Conservation (phyloP, 768 basidiomycete genomes). For the Russula sp. region DNA sequence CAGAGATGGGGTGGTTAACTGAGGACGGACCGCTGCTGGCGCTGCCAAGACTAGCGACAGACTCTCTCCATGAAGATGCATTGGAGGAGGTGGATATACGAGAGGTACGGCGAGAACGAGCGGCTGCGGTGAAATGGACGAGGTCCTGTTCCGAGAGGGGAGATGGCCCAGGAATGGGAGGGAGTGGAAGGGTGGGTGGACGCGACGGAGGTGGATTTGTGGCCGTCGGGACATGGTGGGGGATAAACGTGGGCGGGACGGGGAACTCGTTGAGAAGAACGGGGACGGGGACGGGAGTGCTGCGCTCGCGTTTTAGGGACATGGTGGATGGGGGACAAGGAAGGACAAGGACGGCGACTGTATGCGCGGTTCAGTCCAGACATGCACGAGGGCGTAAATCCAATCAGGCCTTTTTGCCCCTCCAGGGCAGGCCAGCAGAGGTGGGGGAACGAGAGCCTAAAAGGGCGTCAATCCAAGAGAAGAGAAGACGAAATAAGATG, state of each 20-base stretch:
- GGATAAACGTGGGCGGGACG: slow-evolving; percentile 29
- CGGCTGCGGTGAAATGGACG: slow-evolving; percentile 33
- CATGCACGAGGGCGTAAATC: not conserved
- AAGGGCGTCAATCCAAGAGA: slow-evolving; percentile 13
- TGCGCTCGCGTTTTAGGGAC: not conserved
- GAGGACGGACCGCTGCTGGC: slow-evolving; percentile 21
- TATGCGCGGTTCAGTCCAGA: not conserved
- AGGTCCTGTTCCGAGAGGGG: slow-evolving; percentile 45
- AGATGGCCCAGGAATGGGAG: slow-evolving; percentile 59
- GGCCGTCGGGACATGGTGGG: slow-evolving; percentile 21
- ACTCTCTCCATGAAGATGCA: slow-evolving; percentile 24
- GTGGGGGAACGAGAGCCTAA: not conserved
- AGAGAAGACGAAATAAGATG: not conserved
- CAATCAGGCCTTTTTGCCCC: not conserved
- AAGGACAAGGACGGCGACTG: not conserved
- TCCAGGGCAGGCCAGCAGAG: not conserved
- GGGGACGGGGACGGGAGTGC: slow-evolving; percentile 20
- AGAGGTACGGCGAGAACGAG: slow-evolving; percentile 32
- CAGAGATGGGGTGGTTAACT: slow-evolving; percentile 20
- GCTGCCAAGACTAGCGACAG: slow-evolving; percentile 25
- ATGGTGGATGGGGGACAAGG: not conserved
- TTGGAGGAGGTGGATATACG: slow-evolving; percentile 27
- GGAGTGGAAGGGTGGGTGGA: slow-evolving; percentile 53
- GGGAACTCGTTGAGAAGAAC: slow-evolving; percentile 30
- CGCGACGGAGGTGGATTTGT: slow-evolving; percentile 49